phyloP scores from a whole-genome alignment of 331 rosid genomes.

The Quercus lobata region DNA sequence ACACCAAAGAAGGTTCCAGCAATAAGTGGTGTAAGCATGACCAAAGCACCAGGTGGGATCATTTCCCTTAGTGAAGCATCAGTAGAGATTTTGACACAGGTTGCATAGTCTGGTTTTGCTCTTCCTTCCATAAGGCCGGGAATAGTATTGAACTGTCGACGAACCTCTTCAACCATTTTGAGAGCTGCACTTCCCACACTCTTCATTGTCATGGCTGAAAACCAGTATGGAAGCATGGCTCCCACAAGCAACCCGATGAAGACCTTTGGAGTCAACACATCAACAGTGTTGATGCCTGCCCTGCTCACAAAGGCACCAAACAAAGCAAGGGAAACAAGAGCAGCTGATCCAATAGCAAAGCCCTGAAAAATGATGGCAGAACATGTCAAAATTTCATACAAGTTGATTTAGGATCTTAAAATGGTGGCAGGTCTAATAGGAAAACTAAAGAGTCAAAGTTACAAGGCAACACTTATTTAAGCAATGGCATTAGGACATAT shows the following conservation, averaged over 20 bases:
- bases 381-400: neutral
- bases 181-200: conserved; percentile 70
- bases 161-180: conserved; percentile 77
- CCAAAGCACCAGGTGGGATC: conserved; percentile 74
- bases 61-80: conserved; percentile 69
- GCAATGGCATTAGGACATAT: neutral
- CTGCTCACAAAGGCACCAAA: conserved; percentile 70
- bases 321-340: conserved; percentile 61
- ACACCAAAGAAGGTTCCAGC: conserved; percentile 73
- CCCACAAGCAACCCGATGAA: conserved; percentile 69
- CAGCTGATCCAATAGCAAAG: conserved; percentile 74
- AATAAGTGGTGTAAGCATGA: conserved; percentile 59
- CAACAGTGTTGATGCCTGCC: conserved; percentile 52
- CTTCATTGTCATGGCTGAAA: conserved; percentile 78
- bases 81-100: conserved; percentile 62
- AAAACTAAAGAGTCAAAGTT: neutral
- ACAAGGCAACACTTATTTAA: neutral
- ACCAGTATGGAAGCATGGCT: conserved; percentile 80
- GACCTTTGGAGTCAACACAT: conserved; percentile 56
- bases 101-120: conserved; percentile 68
- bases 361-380: conserved; percentile 30
- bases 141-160: conserved; percentile 54
- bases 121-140: conserved; percentile 58
- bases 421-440: neutral
- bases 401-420: neutral